Base-by-base conservation (phyloP, 768 basidiomycete species). In the Trametes punicea region DNA sequence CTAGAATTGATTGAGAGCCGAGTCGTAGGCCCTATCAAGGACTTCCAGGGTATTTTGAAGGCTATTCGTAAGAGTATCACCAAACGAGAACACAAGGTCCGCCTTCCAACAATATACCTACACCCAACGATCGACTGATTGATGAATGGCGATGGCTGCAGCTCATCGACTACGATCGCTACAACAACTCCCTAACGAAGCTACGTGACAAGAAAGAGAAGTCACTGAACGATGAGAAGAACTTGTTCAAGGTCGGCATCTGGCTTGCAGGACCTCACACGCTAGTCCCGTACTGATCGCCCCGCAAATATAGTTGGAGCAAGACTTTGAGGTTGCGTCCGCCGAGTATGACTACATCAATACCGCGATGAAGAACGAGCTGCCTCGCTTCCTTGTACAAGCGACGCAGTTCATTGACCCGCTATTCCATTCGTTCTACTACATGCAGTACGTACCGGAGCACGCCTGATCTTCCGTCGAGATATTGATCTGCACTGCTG, bases 151-250 rank as follows among this genome's bases (percentile, higher is more conserved):
- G 30, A 8, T 5, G 45, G 6, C 0, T 50, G 16, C 59, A 91
- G 90, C 78, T 98, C 56, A 76, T 88, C 23, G 97, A 99, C 73
- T 99, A 86, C 63, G 97, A 99, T 75, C 88, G 97, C 46, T 90
- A 84, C 79, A 98, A 98, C 72, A 98, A 97, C 66, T 92, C 93
- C 18, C 74, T 98, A 62, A 93, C 87, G 55, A 98, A 99, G 73
- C 77, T 98, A 56, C 80, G 97, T 55, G 96, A 99, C 70, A 99
- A 99, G 82, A 96, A 98, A 74, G 96, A 99, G 68, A 99, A 98
- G 74, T 86, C 90, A 18, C 74, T 98, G 61, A 92, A 77, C 63
- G 96, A 98, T 65, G 96, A 98, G 79, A 97, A 98, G 81, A 92
- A 95, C 67, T 67, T 96, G 59, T 97, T 96, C 83, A 97, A 96